phyloP scores from a whole-genome alignment of 345 rosid genomes.

The Ceriops zippeliana region DNA sequence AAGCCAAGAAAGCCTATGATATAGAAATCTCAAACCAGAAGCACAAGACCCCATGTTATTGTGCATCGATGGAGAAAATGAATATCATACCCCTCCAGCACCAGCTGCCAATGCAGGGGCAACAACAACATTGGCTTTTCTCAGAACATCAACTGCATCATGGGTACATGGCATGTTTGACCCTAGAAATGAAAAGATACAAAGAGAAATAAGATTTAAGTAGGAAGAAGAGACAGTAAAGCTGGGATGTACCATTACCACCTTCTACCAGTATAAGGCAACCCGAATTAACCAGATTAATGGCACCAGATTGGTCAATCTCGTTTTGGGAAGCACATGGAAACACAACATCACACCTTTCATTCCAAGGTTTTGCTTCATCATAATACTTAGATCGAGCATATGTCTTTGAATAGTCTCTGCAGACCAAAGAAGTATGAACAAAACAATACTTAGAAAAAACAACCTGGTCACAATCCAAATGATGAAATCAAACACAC shows the following conservation, averaged over 20 bases:
- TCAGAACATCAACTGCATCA: constrained; percentile 86
- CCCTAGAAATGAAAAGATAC: constrained; percentile 37
- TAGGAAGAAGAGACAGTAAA: neutral
- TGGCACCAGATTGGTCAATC: constrained; percentile 93
- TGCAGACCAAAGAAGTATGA: constrained; percentile 35
- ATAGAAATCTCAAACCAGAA: neutral
- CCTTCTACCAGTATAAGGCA: constrained; percentile 93
- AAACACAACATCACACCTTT: constrained; percentile 90
- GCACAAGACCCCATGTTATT: neutral
- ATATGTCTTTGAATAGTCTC: constrained; percentile 98
- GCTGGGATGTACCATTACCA: constrained; percentile 23
- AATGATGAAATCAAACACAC: constrained; percentile 26
- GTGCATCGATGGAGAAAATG: constrained; percentile 3
- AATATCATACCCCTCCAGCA: constrained; percentile 85
- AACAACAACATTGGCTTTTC: constrained; percentile 77
- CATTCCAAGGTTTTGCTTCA: constrained; percentile 95
- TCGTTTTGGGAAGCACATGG: constrained; percentile 97
- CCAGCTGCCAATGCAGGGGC: constrained; percentile 99
- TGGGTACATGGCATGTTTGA: constrained; percentile 97
- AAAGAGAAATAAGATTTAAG: neutral
- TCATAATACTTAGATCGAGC: constrained; percentile 94
- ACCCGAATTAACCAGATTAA: constrained; percentile 83
- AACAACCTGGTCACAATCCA: constrained; percentile 3
- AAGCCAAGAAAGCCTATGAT: neutral
- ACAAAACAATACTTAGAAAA: constrained; percentile 9